Base-by-base conservation (phyloP, 768 basidiomycete genomes). In the Termitomyces eurrhizus region DNA sequence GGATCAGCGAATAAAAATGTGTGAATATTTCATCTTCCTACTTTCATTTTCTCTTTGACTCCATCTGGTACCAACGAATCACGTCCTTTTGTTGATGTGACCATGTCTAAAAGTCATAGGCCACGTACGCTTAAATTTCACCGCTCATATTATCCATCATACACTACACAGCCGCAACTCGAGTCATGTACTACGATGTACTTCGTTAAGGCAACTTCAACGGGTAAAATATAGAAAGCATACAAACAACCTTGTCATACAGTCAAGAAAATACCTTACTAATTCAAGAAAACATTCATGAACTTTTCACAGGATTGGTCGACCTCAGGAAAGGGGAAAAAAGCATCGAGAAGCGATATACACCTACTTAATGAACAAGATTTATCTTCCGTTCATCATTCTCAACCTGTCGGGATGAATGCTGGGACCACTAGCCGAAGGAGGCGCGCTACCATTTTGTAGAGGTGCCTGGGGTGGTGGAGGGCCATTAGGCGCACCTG, bases 361-460 rank as follows among this genome's bases (percentile, higher is more conserved):
- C 44, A 54, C 59, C 62, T 63, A 54, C 50, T 50, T 56, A 37
- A 50, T 33, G 16, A 55, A 45, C 37, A 33, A 57, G 14, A 13
- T 65, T 42, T 42, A 69, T 62, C 72, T 69, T 54, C 70, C 72
- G 56, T 72, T 80, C 87, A 93, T 85, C 91, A 93, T 92, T 60
- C 90, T 80, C 72, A 90, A 66, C 60, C 92, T 82, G 73, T 93
- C 92, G 11, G 92, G 92, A 70, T 93, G 92, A 64, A 93, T 92
- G n/a, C 79, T 84, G 46, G 88, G 86, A 21, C 81, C 81, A 21
- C 70, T 71, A 50, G 72, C 67, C n/a, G 72, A 58, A 29, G 71
- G 67, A 11, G 72, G 70, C 4, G 70, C 59, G 14, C 46, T 67
- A 62, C 67, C 67, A 48, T 64, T 60, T 59, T 68, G 62, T 16